Evolutionary conservation across 805 yeast genomes (phyloP).

Genomic region (Lachancea cidri): DNA sequence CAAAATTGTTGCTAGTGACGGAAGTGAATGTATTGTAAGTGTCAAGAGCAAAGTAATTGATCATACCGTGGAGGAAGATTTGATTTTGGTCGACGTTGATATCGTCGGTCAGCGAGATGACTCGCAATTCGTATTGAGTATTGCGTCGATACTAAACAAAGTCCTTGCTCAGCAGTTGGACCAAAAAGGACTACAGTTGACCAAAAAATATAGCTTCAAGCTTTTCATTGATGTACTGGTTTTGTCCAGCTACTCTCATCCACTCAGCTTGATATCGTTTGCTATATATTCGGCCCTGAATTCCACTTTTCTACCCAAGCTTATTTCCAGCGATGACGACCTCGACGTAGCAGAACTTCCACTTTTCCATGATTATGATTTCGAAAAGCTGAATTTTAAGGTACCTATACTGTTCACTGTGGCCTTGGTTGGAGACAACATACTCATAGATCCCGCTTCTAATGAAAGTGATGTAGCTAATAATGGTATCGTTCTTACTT

Average conservation of each 20-base stretch:
- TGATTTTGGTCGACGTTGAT: constrained; percentile 74
- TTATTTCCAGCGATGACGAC: constrained; percentile 63
- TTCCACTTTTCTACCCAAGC: constrained; percentile 68
- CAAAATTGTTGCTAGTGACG: constrained; percentile 78
- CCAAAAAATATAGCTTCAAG: constrained; percentile 71
- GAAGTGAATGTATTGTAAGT: constrained; percentile 90
- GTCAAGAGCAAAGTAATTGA: constrained; percentile 78
- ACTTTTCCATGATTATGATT: constrained; percentile 75
- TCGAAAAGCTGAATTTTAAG: constrained; percentile 56
- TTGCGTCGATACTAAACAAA: constrained; percentile 49
- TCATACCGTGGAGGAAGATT: constrained; percentile 38
- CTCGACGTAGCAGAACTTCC: constrained; percentile 80
- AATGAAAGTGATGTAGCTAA: constrained; percentile 87
- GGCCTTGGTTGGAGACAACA: constrained; percentile 65
- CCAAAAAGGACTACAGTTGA: constrained; percentile 48
- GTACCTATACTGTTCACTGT: constrained; percentile 70
- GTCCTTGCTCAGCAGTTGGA: constrained; percentile 40
- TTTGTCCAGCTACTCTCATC: constrained; percentile 71
- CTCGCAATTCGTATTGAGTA: constrained; percentile 57
- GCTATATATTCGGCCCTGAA: constrained; percentile 77
- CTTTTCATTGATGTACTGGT: constrained; percentile 76
- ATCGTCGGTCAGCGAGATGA: constrained; percentile 79
- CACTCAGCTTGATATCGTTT: constrained; percentile 73
- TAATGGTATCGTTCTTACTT: constrained; percentile 72
- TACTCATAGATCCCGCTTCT: constrained; percentile 77